These are phyloP conservation scores for Aureobasidium mangrovei DNA, from an alignment of 2,329 filamentous ascomycete genomes.

Conservation along the genomic window DNA sequence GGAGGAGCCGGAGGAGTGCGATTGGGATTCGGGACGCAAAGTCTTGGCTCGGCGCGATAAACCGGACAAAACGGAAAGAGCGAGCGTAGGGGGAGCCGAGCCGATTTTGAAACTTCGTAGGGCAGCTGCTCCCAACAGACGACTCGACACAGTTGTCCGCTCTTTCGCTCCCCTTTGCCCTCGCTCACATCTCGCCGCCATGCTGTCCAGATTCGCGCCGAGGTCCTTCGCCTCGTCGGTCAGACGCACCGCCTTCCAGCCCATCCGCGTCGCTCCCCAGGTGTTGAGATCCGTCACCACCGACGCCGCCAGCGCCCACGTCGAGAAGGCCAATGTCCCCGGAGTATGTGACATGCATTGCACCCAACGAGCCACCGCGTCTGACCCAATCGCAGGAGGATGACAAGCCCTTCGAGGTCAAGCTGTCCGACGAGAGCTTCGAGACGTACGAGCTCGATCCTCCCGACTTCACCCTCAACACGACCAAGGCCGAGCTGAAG, in stretches of 20 bases:
- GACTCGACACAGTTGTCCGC: slow-evolving; percentile 8
- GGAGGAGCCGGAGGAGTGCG: too few relatives aligned
- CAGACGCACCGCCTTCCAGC: slow-evolving; percentile 24
- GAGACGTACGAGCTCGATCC: slow-evolving; percentile 99
- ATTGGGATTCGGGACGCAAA: neutral
- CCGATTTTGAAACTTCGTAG: neutral
- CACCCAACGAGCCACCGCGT: neutral
- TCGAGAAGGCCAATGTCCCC: slow-evolving; percentile 67
- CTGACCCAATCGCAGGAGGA: slow-evolving; percentile 57
- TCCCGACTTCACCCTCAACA: slow-evolving; percentile 81
- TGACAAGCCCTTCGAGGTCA: slow-evolving; percentile 85
- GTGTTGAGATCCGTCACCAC: slow-evolving; percentile 78
- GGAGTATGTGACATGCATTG: slow-evolving; percentile 40
- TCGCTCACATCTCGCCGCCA: slow-evolving; percentile 15
- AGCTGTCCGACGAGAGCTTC: slow-evolving; percentile 95
- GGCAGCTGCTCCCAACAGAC: slow-evolving; percentile 11
- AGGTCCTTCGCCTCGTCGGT: slow-evolving; percentile 27
- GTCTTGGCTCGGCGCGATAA: slow-evolving; percentile 13
- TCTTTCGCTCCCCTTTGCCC: neutral
- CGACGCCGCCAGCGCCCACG: slow-evolving; percentile 84
- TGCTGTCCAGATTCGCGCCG: slow-evolving; percentile 31
- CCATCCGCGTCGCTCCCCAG: slow-evolving; percentile 36
- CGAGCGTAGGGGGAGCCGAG: neutral
- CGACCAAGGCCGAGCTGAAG: slow-evolving; percentile 97
- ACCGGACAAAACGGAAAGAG: neutral